These are phyloP conservation scores for Anthoceros angustus DNA, from an alignment of 225 moss, liverwort and hornwort species.

Conservation along the genomic window DNA sequence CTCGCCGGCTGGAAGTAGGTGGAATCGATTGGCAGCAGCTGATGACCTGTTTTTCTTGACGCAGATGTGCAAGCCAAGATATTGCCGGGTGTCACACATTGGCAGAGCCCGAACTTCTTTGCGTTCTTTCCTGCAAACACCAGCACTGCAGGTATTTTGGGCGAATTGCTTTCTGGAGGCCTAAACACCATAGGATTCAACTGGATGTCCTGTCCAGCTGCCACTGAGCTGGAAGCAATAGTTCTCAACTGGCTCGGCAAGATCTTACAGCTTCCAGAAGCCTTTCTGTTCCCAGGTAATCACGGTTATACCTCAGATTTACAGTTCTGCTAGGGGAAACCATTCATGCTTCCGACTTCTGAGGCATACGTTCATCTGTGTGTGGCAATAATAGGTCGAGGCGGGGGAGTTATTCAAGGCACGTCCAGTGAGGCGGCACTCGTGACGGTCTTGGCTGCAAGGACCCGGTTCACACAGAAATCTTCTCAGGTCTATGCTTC, in stretches of 20 bases:
- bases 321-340: too few species aligned
- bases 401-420: conserved; percentile 83
- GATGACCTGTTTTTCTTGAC: background rate
- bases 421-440: conserved; percentile 63
- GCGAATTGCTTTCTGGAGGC: conserved; percentile 70
- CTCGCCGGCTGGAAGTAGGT: too few species aligned
- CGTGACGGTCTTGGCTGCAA: conserved; percentile 55
- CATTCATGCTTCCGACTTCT: too few species aligned
- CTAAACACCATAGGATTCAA: conserved; percentile 58
- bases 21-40: too few species aligned
- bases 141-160: conserved; percentile 57
- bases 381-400: conserved; percentile 25
- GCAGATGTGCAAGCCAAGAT: conserved; percentile 43
- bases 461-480: conserved; percentile 32
- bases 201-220: conserved; percentile 81
- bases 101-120: conserved; percentile 88
- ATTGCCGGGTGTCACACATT: conserved; percentile 60
- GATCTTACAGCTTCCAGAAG: conserved; percentile 46
- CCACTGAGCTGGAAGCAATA: conserved; percentile 69
- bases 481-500: conserved; percentile 17
- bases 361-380: background rate
- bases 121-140: conserved; percentile 47
- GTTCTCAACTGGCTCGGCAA: conserved; percentile 83
- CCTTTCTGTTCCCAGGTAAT: conserved; percentile 53
- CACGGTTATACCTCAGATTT: too few species aligned